A percentile compares a stretch with the other conserved stretches of the same genome.
Conservation (phyloP, 2,329 filamentous ascomycete species). For the Microdochium paspali region DNA sequence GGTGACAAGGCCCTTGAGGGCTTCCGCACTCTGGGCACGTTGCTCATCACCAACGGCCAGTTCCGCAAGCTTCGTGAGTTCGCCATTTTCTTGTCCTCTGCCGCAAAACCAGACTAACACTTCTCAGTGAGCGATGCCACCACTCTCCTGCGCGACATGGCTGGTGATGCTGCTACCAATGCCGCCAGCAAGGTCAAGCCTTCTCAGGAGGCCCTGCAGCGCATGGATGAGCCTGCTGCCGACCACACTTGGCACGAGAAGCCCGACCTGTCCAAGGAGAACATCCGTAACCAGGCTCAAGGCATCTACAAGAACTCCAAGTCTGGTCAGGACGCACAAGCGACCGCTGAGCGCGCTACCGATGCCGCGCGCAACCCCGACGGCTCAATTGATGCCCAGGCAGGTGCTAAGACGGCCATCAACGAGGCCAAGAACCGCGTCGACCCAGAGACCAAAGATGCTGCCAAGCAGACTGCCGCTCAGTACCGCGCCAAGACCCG, state of each 20-base stretch:
- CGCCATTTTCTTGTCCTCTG: not conserved
- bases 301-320: slow-evolving; percentile 37
- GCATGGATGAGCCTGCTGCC: slow-evolving; percentile 75
- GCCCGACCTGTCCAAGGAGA: slow-evolving; percentile 64
- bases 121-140: slow-evolving; percentile 62
- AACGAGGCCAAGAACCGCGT: slow-evolving; percentile 48
- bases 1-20: slow-evolving; percentile 77
- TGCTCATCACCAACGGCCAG: slow-evolving; percentile 92
- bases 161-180: slow-evolving; percentile 77
- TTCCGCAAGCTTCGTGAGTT: slow-evolving; percentile 79
- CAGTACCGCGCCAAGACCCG: slow-evolving; percentile 36
- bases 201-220: slow-evolving; percentile 62
- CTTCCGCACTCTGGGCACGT: slow-evolving; percentile 74
- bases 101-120: not conserved
- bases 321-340: slow-evolving; percentile 43
- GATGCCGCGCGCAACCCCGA: slow-evolving; percentile 25
- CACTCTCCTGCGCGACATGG: slow-evolving; percentile 79
- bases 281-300: slow-evolving; percentile 60
- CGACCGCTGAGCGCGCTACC: slow-evolving; percentile 42
- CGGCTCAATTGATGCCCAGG: slow-evolving; percentile 13
- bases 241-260: slow-evolving; percentile 93
- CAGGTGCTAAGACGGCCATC: slow-evolving; percentile 25
- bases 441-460: slow-evolving; percentile 37
- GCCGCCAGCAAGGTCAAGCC: slow-evolving; percentile 70
- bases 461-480: slow-evolving; percentile 26